A percentile compares a stretch with the other conserved stretches of the same genome.
These are phyloP conservation scores for Ceratocystis diversiconidia DNA, from an alignment of 2,329 filamentous ascomycete species.

Conservation along the genomic window DNA sequence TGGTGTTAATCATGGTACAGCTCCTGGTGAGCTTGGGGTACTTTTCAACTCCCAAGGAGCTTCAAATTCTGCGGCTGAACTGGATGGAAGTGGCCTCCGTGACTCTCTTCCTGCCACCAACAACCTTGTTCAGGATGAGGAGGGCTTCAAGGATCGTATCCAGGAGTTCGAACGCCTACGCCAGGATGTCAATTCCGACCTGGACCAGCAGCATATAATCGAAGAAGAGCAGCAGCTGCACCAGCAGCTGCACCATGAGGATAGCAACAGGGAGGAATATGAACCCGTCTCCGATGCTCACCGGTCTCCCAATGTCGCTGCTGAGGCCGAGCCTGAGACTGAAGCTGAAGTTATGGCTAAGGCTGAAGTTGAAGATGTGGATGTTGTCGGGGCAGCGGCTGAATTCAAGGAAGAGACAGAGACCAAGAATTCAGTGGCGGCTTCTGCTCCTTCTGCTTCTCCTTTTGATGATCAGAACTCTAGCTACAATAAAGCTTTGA, in stretches of 20 bases:
- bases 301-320: neutral
- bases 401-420: neutral
- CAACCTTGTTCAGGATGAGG: conserved; percentile 38
- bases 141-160: conserved; percentile 56
- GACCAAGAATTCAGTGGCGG: neutral
- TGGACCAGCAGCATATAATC: conserved; percentile 26
- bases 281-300: neutral
- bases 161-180: conserved; percentile 71
- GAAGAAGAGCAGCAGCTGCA: conserved; percentile 24
- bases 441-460: neutral
- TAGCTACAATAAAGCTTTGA: neutral
- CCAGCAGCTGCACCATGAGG: conserved; percentile 15
- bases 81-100: neutral
- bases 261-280: neutral
- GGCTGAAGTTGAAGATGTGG: neutral
- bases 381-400: neutral
- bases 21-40: conserved; percentile 22
- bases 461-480: neutral
- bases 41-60: neutral
- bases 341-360: neutral
- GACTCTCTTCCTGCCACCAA: conserved; percentile 33
- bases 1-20: neutral
- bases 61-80: neutral
- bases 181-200: conserved; percentile 46
- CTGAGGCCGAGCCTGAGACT: neutral